A percentile compares a stretch with the other conserved stretches of the same genome.
phyloP scores from a whole-genome alignment of 1,284 basidiomycete species.

The Cutaneotrichosporon curvatum region DNA sequence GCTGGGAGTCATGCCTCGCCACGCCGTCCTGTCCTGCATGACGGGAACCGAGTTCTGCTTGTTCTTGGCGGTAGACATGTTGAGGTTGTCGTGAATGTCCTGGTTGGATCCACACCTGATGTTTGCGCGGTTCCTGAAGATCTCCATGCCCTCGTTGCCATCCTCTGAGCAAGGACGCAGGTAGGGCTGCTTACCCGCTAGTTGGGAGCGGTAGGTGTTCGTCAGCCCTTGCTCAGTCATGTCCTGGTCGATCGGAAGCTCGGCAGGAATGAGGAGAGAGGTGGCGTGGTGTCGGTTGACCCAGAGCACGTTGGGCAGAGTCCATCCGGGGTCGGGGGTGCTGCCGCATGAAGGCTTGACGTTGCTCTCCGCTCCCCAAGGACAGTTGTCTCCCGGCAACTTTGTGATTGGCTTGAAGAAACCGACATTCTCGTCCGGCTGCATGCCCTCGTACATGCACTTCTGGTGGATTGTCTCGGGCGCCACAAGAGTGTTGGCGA shows the following conservation, averaged over 20 bases:
- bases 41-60: neutral
- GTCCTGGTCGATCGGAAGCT: too few relatives aligned
- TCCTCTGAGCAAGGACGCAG: too few relatives aligned
- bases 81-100: slow-evolving; percentile 1
- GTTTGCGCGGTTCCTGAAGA: neutral
- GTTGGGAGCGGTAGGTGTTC: too few relatives aligned
- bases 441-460: slow-evolving; percentile 4
- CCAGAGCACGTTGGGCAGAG: slow-evolving; percentile 1
- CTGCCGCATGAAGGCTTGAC: too few relatives aligned
- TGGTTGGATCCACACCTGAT: neutral
- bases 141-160: too few relatives aligned
- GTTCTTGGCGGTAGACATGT: neutral
- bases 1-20: too few relatives aligned
- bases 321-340: slow-evolving; percentile 5
- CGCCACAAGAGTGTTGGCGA: neutral
- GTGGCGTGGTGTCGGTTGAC: too few relatives aligned
- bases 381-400: slow-evolving; percentile 10
- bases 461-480: too few relatives aligned
- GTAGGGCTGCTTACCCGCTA: too few relatives aligned
- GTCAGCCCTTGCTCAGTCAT: too few relatives aligned
- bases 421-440: slow-evolving; percentile 11
- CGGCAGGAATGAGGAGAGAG: too few relatives aligned
- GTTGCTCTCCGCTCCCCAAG: neutral
- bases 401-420: slow-evolving; percentile 3
- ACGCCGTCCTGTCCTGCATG: neutral